Conservation (phyloP, 179 eudicot genomes). For the Nepenthes alata region DNA sequence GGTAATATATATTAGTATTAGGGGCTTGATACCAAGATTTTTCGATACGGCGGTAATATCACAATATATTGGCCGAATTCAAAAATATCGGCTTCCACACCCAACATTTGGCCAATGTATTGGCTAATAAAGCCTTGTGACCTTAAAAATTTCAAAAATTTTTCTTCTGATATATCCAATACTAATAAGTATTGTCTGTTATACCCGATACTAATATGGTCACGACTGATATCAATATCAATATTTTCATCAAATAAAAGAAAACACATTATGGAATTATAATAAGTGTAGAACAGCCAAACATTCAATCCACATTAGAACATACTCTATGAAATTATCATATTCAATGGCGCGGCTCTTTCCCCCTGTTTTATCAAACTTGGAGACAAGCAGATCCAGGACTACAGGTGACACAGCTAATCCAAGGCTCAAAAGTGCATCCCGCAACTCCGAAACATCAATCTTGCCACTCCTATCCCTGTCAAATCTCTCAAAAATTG, state of each 20-base stretch:
- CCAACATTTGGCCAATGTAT: no score
- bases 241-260: neutral
- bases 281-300: neutral
- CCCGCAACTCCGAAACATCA: conserved; percentile 70
- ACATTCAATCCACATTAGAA: neutral
- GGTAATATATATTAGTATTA: no score
- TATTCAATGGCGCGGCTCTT: conserved; percentile 72
- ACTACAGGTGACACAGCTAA: conserved; percentile 65
- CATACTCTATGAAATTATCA: conserved; percentile 95
- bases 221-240: no score
- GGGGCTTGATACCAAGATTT: no score
- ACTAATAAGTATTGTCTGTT: no score
- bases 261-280: neutral
- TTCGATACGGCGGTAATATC: no score
- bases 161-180: no score
- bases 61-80: no score
- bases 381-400: conserved; percentile 73
- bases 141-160: no score
- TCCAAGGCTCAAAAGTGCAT: conserved; percentile 83
- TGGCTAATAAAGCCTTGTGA: no score
- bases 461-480: conserved; percentile 83
- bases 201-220: no score
- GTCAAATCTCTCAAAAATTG: conserved; percentile 76
- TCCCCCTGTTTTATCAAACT: conserved; percentile 86
- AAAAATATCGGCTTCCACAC: no score